A percentile compares a stretch with the other conserved stretches of the same genome.
Evolutionary conservation across 257 asterid species (phyloP).

Genomic region (Datura wrightii): DNA sequence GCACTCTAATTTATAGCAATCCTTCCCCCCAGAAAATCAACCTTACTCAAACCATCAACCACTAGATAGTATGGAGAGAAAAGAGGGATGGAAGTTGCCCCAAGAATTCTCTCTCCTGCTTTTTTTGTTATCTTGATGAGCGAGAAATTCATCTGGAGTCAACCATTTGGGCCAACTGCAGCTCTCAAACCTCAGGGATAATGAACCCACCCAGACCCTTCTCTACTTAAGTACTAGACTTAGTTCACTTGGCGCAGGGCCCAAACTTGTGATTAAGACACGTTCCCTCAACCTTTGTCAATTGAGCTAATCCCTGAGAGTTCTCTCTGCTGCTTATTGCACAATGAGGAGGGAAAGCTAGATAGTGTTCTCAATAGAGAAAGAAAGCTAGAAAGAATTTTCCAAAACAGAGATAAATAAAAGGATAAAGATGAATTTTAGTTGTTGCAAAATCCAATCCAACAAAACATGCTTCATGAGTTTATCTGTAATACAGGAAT

Average conservation of each 20-base stretch:
- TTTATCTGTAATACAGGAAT: constrained; percentile 20
- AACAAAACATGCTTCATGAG: not conserved
- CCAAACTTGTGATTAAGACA: not conserved
- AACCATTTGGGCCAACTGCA: not conserved
- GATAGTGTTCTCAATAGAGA: not conserved
- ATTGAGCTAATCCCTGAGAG: not conserved
- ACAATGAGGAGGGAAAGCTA: not conserved
- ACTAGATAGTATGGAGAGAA: not conserved
- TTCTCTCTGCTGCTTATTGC: not conserved
- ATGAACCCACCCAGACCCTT: not conserved
- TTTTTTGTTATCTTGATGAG: not conserved
- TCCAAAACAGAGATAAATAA: not conserved
- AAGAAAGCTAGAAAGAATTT: not conserved
- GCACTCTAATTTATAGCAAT: not conserved
- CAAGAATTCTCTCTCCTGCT: not conserved
- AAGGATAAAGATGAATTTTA: not conserved
- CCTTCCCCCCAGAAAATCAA: not conserved
- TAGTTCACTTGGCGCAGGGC: not conserved
- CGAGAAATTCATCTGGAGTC: not conserved
- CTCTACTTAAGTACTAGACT: not conserved
- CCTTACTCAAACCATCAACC: not conserved
- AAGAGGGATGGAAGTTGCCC: not conserved
- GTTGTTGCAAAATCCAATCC: not conserved
- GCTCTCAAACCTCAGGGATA: not conserved
- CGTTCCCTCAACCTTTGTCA: not conserved